Base-by-base conservation (phyloP, 345 rosid genomes). In the Gossypium sturtianum region DNA sequence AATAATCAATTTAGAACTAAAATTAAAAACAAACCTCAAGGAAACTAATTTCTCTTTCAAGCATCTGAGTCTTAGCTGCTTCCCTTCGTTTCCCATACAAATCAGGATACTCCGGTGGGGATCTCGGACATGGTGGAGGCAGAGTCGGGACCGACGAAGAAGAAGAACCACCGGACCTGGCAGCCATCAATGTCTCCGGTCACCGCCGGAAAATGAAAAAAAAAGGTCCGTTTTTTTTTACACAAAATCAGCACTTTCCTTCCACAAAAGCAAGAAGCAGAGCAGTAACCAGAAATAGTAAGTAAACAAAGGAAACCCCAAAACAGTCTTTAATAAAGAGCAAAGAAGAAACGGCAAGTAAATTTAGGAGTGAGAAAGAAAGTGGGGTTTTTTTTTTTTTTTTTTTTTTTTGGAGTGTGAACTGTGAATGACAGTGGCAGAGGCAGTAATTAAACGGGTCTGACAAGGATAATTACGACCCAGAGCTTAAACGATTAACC, bases 91-190 rank as follows among this genome's bases (percentile, higher is more conserved):
- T 92, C 12, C 98, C 97, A 71, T 90, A 94, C 88, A 94, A 91
- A 85, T 94, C 97, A 20, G 98, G 98, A 83, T 91, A 92, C 76
- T 82, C 84, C 74, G 97, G 98, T 71, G 97, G 98, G 48, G 97
- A 90, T 83, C 86, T 92, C 0, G 97, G 98, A 59, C 86, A 77
- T 3, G 98, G 98, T 56, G 89, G 92, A 20, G 92, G 91, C 52
- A 87, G 73, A 15, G 88, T 77, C 51, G 83, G 76, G 38, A 84
- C 77, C 45, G 83, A 62, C 3, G 84, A 80, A 74, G 78, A 78
- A 34, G 84, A 80, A 72, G 78, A 77, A 22, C 61, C 61, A 44
- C 81, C 83, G 13, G 83, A 66, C 78, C 78, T 79, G 61, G 74
- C 75, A 72, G 86, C 89, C 91, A 88, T 89, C 22, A 44, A 2